A percentile compares a stretch with the other conserved stretches of the same genome.
Conservation (phyloP, 108 stramenopile species). For the Fragilariopsis cylindrus region DNA sequence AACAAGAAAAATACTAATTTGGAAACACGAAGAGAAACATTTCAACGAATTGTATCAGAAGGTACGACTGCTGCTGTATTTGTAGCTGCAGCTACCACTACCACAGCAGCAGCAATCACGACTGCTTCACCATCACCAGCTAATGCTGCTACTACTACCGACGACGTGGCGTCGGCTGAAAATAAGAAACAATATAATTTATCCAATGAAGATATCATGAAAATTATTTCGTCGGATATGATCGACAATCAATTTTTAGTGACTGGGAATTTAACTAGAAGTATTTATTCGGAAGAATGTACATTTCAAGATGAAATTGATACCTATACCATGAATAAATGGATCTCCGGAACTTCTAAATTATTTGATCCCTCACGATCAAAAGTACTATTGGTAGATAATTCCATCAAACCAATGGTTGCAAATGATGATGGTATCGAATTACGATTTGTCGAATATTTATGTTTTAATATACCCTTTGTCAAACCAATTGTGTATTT, state of each 20-base stretch:
- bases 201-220: conserved; percentile 54
- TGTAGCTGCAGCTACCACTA: no score
- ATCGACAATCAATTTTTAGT: conserved; percentile 69
- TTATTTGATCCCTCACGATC: conserved; percentile 76
- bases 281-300: conserved; percentile 79
- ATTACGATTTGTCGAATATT: conserved; percentile 81
- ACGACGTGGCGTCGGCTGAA: not conserved
- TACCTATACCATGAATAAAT: conserved; percentile 78
- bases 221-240: conserved; percentile 63
- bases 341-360: conserved; percentile 79
- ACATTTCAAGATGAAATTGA: conserved; percentile 91
- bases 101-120: no score
- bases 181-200: conserved; percentile 37
- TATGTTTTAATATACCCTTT: conserved; percentile 84
- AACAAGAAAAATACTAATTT: no score
- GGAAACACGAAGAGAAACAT: no score
- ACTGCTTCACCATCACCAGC: not conserved
- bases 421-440: conserved; percentile 27
- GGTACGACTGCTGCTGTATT: no score
- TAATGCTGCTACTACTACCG: not conserved
- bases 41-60: no score
- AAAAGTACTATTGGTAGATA: conserved; percentile 58
- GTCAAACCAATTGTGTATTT: conserved; percentile 61
- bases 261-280: conserved; percentile 70
- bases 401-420: conserved; percentile 44